Base-by-base conservation (phyloP, 2,329 filamentous ascomycete species). In the Ilyonectria mors-panacis region DNA sequence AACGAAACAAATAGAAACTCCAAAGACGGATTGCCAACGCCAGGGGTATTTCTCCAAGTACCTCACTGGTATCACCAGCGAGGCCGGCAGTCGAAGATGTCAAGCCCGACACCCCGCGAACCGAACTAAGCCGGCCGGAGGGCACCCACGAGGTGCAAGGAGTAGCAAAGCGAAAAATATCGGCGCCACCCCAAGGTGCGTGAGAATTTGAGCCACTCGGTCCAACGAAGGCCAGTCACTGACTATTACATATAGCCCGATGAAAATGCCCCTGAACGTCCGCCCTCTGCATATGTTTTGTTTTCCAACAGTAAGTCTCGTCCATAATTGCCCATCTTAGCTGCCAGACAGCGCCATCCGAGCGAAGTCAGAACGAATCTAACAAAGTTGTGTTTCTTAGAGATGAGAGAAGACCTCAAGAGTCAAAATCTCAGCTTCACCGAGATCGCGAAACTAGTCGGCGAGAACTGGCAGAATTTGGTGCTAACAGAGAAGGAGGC, bases 241-340 rank as follows among this genome's bases (percentile, higher is more conserved):
- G 37, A 57, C 59, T 66, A 35, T 12, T 45, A 9, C 8, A 1
- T 61, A 1, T 26, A 94, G 89, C 86, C 92, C 4, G 93, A 96
- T 73, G 91, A 94, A 65, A 90, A 93, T 81, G 93, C 93, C 0
- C 93, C 93, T 2, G 93, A 95, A 76, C 86, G 93, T 26, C 92
- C 93, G 1, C 92, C 93, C 0, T 95, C 93, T 5, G 93, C 93
- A 56, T 95, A 95, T 81, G 93, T 95, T 13, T 87, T 95, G 17
- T 96, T 96, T 76, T 95, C 93, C 1, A 95, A 95, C 74, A 93
- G 92, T 93, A 80, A 83, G 91, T 85, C 19, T 21, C 35, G 7
- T 57, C 28, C 15, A 48, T 8, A 8, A 23, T n/a, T 42, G n/a
- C n/a, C 17, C 39, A 42, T n/a, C 7, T n/a, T 42, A 8, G 15